A percentile compares a stretch with the other conserved stretches of the same genome.
phyloP scores from a whole-genome alignment of 148 eudicot genomes.

The Nepenthes mirabilis region DNA sequence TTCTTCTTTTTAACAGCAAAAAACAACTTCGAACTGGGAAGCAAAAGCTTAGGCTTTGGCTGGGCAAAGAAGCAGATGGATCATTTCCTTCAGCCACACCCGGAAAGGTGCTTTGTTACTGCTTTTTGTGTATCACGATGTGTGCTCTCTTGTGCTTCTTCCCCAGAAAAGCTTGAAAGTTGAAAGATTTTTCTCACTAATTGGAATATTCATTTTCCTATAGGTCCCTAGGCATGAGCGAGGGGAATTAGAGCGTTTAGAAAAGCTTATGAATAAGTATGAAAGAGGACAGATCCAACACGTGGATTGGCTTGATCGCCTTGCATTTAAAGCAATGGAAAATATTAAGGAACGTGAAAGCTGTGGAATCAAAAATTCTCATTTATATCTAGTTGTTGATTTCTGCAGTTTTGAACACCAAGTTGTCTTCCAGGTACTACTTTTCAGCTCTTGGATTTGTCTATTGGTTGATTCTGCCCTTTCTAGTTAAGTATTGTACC shows the following conservation, averaged over 20 bases:
- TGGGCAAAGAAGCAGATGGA: slow-evolving; percentile 86
- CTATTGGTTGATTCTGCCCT: not conserved
- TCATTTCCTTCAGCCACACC: slow-evolving; percentile 70
- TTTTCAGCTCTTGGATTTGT: slow-evolving; percentile 1
- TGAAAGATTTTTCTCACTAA: slow-evolving; percentile 1
- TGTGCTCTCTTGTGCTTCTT: slow-evolving; percentile 3
- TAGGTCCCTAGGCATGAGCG: slow-evolving; percentile 96
- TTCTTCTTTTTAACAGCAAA: slow-evolving; percentile 83
- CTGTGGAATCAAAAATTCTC: slow-evolving; percentile 61
- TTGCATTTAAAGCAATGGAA: slow-evolving; percentile 82
- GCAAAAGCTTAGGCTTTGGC: slow-evolving; percentile 91
- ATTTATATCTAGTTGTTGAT: slow-evolving; percentile 67
- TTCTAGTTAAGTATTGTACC: not conserved
- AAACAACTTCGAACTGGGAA: slow-evolving; percentile 95
- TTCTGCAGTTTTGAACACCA: slow-evolving; percentile 94
- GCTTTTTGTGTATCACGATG: not conserved
- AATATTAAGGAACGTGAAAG: slow-evolving; percentile 84
- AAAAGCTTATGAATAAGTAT: slow-evolving; percentile 92
- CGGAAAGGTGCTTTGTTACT: slow-evolving; percentile 51
- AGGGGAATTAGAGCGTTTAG: slow-evolving; percentile 91
- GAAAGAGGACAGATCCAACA: slow-evolving; percentile 96
- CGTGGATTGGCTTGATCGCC: slow-evolving; percentile 95
- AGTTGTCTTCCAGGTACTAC: slow-evolving; percentile 82
- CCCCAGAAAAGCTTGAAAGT: slow-evolving; percentile 4
- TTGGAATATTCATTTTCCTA: slow-evolving; percentile 2